Base-by-base conservation (phyloP, 23 red algal species). In the Gracilaria vermiculophylla region DNA sequence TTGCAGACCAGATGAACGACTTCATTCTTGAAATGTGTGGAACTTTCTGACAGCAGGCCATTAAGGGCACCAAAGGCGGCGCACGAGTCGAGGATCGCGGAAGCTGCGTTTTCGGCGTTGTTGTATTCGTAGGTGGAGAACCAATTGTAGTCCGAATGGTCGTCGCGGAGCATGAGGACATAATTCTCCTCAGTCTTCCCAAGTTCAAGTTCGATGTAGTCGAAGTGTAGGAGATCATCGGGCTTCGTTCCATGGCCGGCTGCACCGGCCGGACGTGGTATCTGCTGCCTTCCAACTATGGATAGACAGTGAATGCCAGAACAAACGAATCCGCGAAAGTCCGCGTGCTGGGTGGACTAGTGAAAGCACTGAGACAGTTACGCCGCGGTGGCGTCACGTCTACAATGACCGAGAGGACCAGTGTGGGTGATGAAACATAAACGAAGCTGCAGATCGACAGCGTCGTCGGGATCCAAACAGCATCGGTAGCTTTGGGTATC, bases 1-100 rank as follows among this genome's bases (percentile, higher is more conserved):
- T 85, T 51, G 13, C 35, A 54, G 36, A 85, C 58, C 39, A 71
- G 13, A 45, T 37, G 32, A 51, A 87, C 65, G 10, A 27, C 28
- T 75, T 87, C 42, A 32, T 87, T 87, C 48, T 76, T 73, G 82
- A 87, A 87, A 17, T 87, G 82, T 1, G 50, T 87, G 6, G 65
- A 47, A 5, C 65, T 47, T n/a, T 87, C 65, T 4, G 35, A 74
- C 40, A 87, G 74, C 17, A 54, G 49, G 16, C 45, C 69, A 39
- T 73, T 75, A 11, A 47, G 37, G 81, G 47, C 57, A 9, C 81
- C 58, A 9, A 85, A 85, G 27, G 58, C 81, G 24, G 58, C 43
- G 21, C 58, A 69, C 81, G 5, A 85, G 33, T 72, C 32, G 13
- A 85, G 42, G 40, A 69, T 69, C 3, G 58, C 81, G 2, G 56